Evolutionary conservation across 352 stramenopile genomes (phyloP).

Genomic region (Pythium coloratum): DNA sequence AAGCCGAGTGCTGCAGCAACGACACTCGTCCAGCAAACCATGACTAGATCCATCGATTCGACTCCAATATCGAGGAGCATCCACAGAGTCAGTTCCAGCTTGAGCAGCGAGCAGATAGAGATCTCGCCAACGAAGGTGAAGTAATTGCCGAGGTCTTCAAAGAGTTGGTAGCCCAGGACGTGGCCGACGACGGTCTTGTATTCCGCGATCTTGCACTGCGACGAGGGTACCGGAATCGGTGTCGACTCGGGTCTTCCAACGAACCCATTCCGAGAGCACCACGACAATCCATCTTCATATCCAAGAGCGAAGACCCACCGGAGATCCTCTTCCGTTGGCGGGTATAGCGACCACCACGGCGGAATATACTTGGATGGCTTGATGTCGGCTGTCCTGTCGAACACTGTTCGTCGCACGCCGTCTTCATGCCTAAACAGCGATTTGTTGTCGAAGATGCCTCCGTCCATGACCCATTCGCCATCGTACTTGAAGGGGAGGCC

Average conservation of each 20-base stretch:
- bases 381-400: conserved; percentile 37
- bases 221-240: too few relatives aligned
- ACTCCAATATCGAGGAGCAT: background rate
- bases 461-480: conserved; percentile 46
- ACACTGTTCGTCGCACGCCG: conserved; percentile 25
- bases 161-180: conserved; percentile 3
- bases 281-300: conserved; percentile 27
- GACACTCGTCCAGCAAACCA: background rate
- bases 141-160: background rate
- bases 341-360: conserved; percentile 46
- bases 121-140: background rate
- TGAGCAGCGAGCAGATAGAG: background rate
- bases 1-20: background rate
- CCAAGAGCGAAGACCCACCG: conserved; percentile 39
- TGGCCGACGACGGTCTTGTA: conserved; percentile 2
- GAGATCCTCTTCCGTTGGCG: conserved; percentile 32
- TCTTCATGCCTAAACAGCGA: conserved; percentile 24
- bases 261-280: conserved; percentile 15
- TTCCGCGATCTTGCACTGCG: background rate
- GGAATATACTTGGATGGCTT: conserved; percentile 45
- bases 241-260: too few relatives aligned
- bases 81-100: background rate
- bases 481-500: conserved; percentile 39
- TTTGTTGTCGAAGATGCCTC: conserved; percentile 38
- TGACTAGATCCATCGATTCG: too few relatives aligned